phyloP scores from a whole-genome alignment of 345 rosid genomes.

The Syzygium grande region DNA sequence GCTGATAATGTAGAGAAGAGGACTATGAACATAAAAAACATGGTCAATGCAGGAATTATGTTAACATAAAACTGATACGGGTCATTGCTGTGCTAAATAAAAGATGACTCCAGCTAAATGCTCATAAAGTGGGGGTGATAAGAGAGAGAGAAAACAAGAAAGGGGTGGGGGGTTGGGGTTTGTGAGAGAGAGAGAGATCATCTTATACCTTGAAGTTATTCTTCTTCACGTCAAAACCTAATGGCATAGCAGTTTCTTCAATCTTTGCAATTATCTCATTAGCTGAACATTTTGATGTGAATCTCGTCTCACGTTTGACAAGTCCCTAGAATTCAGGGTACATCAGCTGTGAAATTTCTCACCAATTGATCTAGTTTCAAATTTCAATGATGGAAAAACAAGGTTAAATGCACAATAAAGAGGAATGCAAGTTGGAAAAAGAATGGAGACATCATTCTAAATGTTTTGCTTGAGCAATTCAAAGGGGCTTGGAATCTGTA shows the following conservation, averaged over 20 bases:
- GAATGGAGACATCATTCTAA: neutral
- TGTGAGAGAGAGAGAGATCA: neutral
- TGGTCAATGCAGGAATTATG: neutral
- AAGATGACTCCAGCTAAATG: neutral
- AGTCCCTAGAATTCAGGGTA: slow-evolving; percentile 51
- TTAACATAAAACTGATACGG: neutral
- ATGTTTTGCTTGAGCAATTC: neutral
- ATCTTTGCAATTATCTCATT: slow-evolving; percentile 86
- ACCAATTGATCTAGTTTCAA: neutral
- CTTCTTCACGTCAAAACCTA: slow-evolving; percentile 96
- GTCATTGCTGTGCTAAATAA: neutral
- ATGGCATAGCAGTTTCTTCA: slow-evolving; percentile 72
- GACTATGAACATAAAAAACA: neutral
- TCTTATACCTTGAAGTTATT: slow-evolving; percentile 71
- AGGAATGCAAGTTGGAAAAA: neutral
- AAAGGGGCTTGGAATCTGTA: neutral
- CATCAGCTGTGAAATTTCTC: neutral
- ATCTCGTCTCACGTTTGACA: slow-evolving; percentile 86
- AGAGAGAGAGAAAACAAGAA: neutral
- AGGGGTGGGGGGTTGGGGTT: neutral
- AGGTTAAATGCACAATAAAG: neutral
- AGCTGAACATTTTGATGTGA: slow-evolving; percentile 80
- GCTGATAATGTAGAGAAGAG: neutral
- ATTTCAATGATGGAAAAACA: neutral
- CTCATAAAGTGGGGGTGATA: neutral